phyloP scores from a whole-genome alignment of 371 early-diverging fungal genomes.

The Mucor irregularis region DNA sequence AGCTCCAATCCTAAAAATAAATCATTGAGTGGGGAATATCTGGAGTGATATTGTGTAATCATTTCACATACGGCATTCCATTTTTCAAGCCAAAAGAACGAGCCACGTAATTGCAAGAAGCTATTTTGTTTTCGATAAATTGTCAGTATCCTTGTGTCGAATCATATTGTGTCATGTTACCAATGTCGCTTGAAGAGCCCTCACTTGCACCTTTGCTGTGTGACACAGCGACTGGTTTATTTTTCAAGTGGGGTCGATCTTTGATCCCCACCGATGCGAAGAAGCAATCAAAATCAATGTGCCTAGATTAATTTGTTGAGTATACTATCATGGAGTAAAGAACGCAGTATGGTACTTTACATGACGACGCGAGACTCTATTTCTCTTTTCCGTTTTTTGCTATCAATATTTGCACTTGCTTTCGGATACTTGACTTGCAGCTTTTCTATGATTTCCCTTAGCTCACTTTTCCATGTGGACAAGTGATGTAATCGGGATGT shows the following conservation, averaged over 20 bases:
- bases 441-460: conserved; percentile 58
- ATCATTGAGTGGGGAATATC: not conserved
- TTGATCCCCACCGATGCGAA: conserved; percentile 83
- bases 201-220: conserved; percentile 35
- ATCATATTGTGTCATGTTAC: too few relatives aligned
- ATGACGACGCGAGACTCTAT: conserved; percentile 27
- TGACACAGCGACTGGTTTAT: conserved; percentile 62
- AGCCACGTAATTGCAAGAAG: conserved; percentile 82
- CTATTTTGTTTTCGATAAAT: too few relatives aligned
- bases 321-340: not conserved
- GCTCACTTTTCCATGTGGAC: conserved; percentile 80
- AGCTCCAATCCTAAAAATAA: conserved; percentile 29
- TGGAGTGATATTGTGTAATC: too few relatives aligned
- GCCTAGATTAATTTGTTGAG: conserved; percentile 50
- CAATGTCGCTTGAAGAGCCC: conserved; percentile 45
- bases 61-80: conserved; percentile 63
- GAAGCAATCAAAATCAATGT: conserved; percentile 94
- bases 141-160: too few relatives aligned
- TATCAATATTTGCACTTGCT: too few relatives aligned
- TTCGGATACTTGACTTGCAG: conserved; percentile 27
- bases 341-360: too few relatives aligned
- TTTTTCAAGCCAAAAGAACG: conserved; percentile 70
- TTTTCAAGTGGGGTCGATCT: conserved; percentile 61
- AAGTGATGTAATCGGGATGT: conserved; percentile 83
- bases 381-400: conserved; percentile 4